A percentile compares a stretch with the other conserved stretches of the same genome.
Conservation (phyloP, 225 moss, liverwort and hornwort species). For the Sphagnum tenellum region DNA sequence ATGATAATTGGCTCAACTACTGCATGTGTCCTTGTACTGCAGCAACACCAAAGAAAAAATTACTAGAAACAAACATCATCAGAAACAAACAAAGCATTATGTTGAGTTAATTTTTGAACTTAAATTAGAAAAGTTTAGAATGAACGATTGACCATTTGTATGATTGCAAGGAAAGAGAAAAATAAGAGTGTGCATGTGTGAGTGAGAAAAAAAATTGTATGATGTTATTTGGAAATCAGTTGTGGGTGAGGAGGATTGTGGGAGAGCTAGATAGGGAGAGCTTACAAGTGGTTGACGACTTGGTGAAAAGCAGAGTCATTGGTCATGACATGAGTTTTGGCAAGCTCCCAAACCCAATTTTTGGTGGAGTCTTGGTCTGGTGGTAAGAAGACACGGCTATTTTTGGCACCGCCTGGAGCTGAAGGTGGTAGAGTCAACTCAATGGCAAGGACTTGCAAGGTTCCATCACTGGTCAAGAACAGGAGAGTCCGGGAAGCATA, state of each 20-base stretch:
- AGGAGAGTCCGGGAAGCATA: constrained; percentile 60
- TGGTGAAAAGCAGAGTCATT: constrained; percentile 46
- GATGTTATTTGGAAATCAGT: too few species aligned
- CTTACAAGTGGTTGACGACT: constrained; percentile 45
- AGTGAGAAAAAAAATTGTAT: too few species aligned
- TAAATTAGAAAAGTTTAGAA: too few species aligned
- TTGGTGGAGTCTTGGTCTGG: constrained; percentile 9
- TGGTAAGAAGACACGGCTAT: constrained; percentile 31
- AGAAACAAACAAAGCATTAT: too few species aligned
- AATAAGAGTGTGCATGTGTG: too few species aligned
- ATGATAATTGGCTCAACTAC: constrained; percentile 34
- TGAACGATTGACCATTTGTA: too few species aligned
- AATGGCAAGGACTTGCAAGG: constrained; percentile 30
- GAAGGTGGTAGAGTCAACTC: constrained; percentile 29
- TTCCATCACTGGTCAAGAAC: constrained; percentile 31
- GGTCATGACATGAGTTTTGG: constrained; percentile 34
- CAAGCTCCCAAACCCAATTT: constrained; percentile 47
- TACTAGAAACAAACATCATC: not conserved
- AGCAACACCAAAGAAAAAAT: too few species aligned
- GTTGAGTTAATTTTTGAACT: too few species aligned
- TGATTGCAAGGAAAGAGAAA: too few species aligned
- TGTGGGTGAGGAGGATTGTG: too few species aligned
- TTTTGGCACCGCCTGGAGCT: constrained; percentile 5
- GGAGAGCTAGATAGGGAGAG: not conserved
- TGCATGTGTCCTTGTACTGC: constrained; percentile 38